Conservation (phyloP, 2,329 filamentous ascomycete genomes). For the Colletotrichum higginsianum region DNA sequence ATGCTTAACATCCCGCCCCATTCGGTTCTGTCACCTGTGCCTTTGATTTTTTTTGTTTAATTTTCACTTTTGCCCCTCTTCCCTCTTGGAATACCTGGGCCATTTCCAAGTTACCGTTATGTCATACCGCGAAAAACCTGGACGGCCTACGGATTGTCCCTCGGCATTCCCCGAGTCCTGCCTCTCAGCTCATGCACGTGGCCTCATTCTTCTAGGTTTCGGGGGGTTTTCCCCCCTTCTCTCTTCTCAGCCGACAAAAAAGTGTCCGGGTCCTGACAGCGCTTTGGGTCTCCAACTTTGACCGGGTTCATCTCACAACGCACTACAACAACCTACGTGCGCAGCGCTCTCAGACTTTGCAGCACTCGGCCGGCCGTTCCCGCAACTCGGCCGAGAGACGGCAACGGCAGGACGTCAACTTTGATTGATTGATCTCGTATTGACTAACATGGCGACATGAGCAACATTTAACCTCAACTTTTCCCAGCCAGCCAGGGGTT, state of each 20-base stretch:
- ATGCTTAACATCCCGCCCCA: background rate
- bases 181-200: background rate
- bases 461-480: too few relatives aligned
- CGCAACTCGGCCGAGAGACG: constrained; percentile 6
- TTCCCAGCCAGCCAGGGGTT: too few relatives aligned
- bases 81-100: constrained; percentile 11
- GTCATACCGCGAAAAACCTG: constrained; percentile 19
- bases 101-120: constrained; percentile 32
- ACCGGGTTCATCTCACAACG: background rate
- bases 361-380: background rate
- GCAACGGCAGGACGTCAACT: background rate
- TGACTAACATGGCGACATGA: too few relatives aligned
- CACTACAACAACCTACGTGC: too few relatives aligned
- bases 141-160: background rate
- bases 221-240: background rate
- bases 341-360: background rate
- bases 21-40: background rate
- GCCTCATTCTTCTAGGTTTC: background rate
- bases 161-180: constrained; percentile 28
- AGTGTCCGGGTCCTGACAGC: background rate
- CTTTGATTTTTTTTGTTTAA: background rate
- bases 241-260: background rate
- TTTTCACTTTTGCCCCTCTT: background rate
- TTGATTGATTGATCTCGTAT: too few relatives aligned
- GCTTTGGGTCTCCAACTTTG: background rate